These are phyloP conservation scores for Pyrenopolyporus hunteri DNA, from an alignment of 495 filamentous ascomycete genomes.

Conservation along the genomic window DNA sequence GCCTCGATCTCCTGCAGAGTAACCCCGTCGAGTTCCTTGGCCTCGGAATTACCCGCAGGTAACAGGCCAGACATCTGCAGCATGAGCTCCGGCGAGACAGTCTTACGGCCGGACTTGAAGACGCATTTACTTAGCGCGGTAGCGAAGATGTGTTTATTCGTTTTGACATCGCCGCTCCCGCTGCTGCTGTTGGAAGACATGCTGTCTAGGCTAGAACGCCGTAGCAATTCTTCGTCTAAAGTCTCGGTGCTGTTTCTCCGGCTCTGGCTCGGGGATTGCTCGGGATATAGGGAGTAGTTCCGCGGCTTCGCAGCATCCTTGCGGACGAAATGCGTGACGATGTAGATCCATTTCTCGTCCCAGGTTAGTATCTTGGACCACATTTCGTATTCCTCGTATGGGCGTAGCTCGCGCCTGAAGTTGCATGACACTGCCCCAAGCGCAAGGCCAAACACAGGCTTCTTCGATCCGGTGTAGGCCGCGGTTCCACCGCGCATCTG, in stretches of 20 bases:
- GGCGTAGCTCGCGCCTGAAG: conserved; percentile 72
- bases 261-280: conserved; percentile 29
- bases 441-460: conserved; percentile 51
- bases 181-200: conserved; percentile 38
- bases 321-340: conserved; percentile 73
- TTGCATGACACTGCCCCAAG: conserved; percentile 69
- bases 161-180: conserved; percentile 51
- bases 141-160: conserved; percentile 66
- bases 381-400: conserved; percentile 69
- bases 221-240: conserved; percentile 16
- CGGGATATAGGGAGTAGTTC: conserved; percentile 53
- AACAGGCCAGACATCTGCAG: conserved; percentile 71
- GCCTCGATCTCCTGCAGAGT: conserved; percentile 63
- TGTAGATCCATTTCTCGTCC: conserved; percentile 86
- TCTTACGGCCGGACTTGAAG: conserved; percentile 84
- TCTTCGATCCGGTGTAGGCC: conserved; percentile 50
- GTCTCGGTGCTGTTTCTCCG: conserved; percentile 37
- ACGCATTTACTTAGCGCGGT: conserved; percentile 86
- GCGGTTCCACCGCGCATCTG: conserved; percentile 49
- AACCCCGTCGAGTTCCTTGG: conserved; percentile 45
- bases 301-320: conserved; percentile 60
- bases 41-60: conserved; percentile 45
- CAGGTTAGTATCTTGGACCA: conserved; percentile 70
- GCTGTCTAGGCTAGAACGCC: conserved; percentile 7
- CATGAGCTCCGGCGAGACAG: conserved; percentile 79